A percentile compares a stretch with the other conserved stretches of the same genome.
Conservation (phyloP, 139 green algal genomes). For the Chlorella sp. region DNA sequence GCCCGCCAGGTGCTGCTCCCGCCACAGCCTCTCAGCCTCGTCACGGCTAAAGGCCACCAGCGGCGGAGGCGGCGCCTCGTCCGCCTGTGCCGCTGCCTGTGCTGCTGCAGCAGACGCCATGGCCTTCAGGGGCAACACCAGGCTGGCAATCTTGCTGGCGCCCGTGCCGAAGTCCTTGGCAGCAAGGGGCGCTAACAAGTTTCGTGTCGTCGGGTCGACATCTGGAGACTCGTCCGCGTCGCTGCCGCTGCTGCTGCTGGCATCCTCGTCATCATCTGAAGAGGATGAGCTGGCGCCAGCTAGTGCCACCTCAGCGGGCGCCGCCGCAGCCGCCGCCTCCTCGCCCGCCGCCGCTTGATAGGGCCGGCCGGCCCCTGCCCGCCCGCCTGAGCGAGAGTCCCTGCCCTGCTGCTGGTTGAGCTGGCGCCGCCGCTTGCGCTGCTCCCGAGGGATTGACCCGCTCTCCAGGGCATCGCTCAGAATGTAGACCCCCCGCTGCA, state of each 20-base stretch:
- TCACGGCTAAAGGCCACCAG: constrained; percentile 30
- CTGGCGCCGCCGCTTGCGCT: not conserved
- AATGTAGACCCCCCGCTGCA: constrained; percentile 12
- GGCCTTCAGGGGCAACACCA: no score
- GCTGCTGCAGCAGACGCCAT: not conserved
- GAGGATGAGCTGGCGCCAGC: not conserved
- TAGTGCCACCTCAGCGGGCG: not conserved
- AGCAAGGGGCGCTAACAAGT: no score
- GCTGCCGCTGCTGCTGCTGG: not conserved
- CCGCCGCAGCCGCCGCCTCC: not conserved
- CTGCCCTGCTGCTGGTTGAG: not conserved
- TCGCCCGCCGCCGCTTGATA: not conserved
- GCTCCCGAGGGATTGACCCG: no score
- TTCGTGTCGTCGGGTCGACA: not conserved
- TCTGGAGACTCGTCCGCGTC: not conserved
- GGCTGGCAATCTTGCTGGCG: no score
- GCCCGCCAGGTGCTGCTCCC: constrained; percentile 24
- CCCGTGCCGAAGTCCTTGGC: no score
- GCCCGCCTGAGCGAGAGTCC: not conserved
- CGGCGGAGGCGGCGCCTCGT: not conserved
- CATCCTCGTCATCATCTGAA: not conserved
- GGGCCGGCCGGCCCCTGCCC: no score
- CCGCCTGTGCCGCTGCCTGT: not conserved
- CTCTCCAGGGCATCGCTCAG: not conserved
- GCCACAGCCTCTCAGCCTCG: constrained; percentile 34